Evolutionary conservation across 2,329 filamentous ascomycete genomes (phyloP), one percentile per base, ranked within the genome.

Genomic region (Diaporthe aspalathi): DNA sequence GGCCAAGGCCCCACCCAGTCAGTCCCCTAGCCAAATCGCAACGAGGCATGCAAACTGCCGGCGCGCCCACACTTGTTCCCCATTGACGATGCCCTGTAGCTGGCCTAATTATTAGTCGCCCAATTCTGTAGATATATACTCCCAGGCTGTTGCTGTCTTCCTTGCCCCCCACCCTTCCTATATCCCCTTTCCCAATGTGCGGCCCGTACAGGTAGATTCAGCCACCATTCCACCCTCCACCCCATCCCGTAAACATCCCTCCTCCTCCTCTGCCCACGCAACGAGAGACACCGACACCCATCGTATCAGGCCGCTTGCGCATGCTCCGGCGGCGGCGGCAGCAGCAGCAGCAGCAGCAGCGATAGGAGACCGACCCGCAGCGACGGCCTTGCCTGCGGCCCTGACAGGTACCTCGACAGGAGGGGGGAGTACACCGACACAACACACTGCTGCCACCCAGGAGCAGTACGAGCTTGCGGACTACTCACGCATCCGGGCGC

Each of bases 401-500:
- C 50, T 47, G 70, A 68, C 43, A 49, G 72, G 63, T 72, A 43
- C 56, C 67, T 65, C 70, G 70, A 71, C 65, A 50, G 72, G 62
- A 57, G 62, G 62, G 56, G 67, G 72, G 67, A 73, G 67, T 57
- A 62, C 45, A 70, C 22, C 32, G 17, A 53, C 72, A n/a, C 43
- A 20, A 50, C 24, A 50, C 32, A 50, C 52, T 38, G 45, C 52
- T 38, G 45, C 53, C 47, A 35, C 57, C 71, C 67, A 70, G 62
- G 73, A 75, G 38, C 70, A 76, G 66, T 84, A 82, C 78, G 84
- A 86, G 74, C 82, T 88, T 57, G 76, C 75, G 72, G 81, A 84
- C 60, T 85, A 84, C 76, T 73, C 76, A 47, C 77, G 78, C 52
- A 76, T 80, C 63, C 75, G 77, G 66, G 73, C 75, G 65, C 78